Evolutionary conservation across 495 filamentous ascomycete species (phyloP), one percentile per base, ranked within the genome.

Genomic region (Daldinia bambusicola): DNA sequence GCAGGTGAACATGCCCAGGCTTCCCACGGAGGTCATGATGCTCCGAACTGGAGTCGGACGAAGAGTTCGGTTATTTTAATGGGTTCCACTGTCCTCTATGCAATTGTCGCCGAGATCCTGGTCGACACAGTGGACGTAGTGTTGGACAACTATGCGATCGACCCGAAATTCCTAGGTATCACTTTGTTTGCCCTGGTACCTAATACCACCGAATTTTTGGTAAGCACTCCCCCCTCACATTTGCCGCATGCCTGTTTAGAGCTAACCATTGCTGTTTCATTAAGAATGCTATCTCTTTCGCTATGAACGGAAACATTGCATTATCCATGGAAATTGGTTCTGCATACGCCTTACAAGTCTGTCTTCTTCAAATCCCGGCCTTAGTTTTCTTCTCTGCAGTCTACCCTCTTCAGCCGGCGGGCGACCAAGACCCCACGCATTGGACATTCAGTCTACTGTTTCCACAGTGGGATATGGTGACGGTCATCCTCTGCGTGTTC

Each of bases 261-360:
- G 61, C 82, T 87, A 75, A 87, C 76, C 12, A 8, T 1, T 55
- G 20, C 41, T 8, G n/a, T 68, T 4, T 60, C 8, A 52, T 56
- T 57, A 74, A 95, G 92, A 99, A 99, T 77, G 95, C 96, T 75
- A 98, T 99, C 63, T 97, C 94, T 2, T 99, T 99, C 79, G 95
- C 95, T 48, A 99, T 99, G 96, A 98, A 99, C 74, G 95, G 95
- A n/a, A 99, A 99, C 80, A 98, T 99, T 76, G 95, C 95, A 0
- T 85, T 99, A 30, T 97, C 93, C 45, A 98, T 99, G 96, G 95
- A 99, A 77, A 98, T 99, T 69, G 95, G 95, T 70, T 97, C 93
- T 0, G 95, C 95, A 36, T 99, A 99, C 72, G 96, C 96, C 6
- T 84, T 99, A 41, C 95, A 99, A 79, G 95, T 99, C 63, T 97